Conservation (phyloP, 2,329 filamentous ascomycete genomes). For the Aspergillus sp. region DNA sequence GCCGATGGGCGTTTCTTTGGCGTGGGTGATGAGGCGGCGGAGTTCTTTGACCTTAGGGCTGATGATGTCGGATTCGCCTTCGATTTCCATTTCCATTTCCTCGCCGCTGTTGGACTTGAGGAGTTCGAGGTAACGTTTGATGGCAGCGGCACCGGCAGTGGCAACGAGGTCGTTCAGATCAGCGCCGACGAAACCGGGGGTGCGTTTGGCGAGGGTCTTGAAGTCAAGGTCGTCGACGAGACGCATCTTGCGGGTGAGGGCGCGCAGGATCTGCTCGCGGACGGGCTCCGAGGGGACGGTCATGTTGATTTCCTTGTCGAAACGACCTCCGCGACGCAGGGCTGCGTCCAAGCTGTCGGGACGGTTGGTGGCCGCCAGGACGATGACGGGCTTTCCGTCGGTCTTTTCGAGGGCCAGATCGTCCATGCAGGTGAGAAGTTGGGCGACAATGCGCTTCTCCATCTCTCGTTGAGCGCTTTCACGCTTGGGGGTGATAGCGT, state of each 20-base stretch:
- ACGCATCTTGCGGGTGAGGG: constrained; percentile 67
- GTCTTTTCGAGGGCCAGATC: constrained; percentile 72
- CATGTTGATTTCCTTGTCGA: constrained; percentile 83
- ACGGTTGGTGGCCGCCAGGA: constrained; percentile 86
- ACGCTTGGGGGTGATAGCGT: constrained; percentile 84
- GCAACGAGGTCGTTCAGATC: constrained; percentile 75
- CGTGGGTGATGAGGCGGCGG: constrained; percentile 57
- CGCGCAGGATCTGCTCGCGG: constrained; percentile 74
- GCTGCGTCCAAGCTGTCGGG: constrained; percentile 83
- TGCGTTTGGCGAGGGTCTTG: constrained; percentile 72
- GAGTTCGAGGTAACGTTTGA: constrained; percentile 60
- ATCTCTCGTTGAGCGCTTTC: constrained; percentile 84
- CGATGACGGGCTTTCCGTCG: constrained; percentile 76
- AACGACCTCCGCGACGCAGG: constrained; percentile 71
- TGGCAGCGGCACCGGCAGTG: constrained; percentile 66
- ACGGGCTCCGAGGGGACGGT: constrained; percentile 79
- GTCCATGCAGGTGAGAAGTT: constrained; percentile 85
- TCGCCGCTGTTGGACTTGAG: constrained; percentile 50
- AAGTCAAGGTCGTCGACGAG: constrained; percentile 74
- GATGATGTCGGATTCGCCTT: constrained; percentile 24
- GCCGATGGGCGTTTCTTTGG: constrained; percentile 54
- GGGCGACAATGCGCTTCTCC: constrained; percentile 82
- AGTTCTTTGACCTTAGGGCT: constrained; percentile 49
- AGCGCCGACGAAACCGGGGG: constrained; percentile 89
- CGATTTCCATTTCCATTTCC: constrained; percentile 57